Evolutionary conservation across 805 yeast genomes (phyloP).

Genomic region (Debaryomyces hansenii): DNA sequence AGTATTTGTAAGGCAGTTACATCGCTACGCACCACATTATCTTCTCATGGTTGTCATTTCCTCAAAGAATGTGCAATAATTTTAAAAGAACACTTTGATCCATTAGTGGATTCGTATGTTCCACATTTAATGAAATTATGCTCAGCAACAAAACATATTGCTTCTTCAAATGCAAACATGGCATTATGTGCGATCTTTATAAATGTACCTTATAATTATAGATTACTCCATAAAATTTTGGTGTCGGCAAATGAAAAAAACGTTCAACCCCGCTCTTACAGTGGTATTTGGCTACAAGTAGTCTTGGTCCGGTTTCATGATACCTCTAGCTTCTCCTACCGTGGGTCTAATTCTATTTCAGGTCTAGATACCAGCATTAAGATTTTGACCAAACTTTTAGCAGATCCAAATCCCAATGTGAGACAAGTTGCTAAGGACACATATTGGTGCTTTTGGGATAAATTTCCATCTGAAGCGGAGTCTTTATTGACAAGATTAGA

Average conservation of each 20-base stretch:
- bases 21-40: slow-evolving; percentile 83
- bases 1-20: slow-evolving; percentile 63
- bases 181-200: slow-evolving; percentile 56
- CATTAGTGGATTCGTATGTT: slow-evolving; percentile 49
- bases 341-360: slow-evolving; percentile 17
- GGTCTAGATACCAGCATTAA: slow-evolving; percentile 47
- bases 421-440: slow-evolving; percentile 72
- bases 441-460: slow-evolving; percentile 65
- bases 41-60: slow-evolving; percentile 72
- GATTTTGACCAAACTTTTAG: slow-evolving; percentile 57
- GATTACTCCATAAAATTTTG: slow-evolving; percentile 50
- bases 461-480: slow-evolving; percentile 56
- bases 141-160: slow-evolving; percentile 61
- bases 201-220: slow-evolving; percentile 52
- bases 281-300: slow-evolving; percentile 70
- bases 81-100: slow-evolving; percentile 42
- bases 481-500: slow-evolving; percentile 41
- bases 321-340: slow-evolving; percentile 23
- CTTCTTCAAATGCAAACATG: slow-evolving; percentile 57
- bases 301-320: slow-evolving; percentile 52
- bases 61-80: slow-evolving; percentile 62
- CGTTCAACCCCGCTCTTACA: slow-evolving; percentile 65
- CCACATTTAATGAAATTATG: slow-evolving; percentile 53
- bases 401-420: slow-evolving; percentile 80
- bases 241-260: slow-evolving; percentile 66